Base-by-base conservation (phyloP, 805 yeast genomes). In the Cyberlindnera nakhonratchasimensis region DNA sequence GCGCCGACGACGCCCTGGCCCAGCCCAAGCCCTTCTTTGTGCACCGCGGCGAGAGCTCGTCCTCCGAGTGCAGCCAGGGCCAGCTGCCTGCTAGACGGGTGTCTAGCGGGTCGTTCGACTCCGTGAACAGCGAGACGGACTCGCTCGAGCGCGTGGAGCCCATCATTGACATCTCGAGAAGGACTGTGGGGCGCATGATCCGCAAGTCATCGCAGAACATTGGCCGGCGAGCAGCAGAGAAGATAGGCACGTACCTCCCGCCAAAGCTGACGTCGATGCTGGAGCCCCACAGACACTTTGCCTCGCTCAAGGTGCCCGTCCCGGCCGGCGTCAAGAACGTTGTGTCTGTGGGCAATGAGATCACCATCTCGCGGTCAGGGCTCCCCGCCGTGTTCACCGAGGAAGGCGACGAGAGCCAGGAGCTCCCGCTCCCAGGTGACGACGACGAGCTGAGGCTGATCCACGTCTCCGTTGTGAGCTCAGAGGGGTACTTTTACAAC, bases 221-320 rank as follows among this genome's bases (percentile, higher is more conserved):
- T 42, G 90, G 91, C 0, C 67, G 90, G 37, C 79, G 77, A 48
- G 93, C 93, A 1, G 96, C 96, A 0, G 95, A 83, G 54, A 83
- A 80, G 39, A 81, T 89, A 75, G 96, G 95, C 0, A 86, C 86
- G n/a, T 83, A 82, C 47, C 70, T 90, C 18, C 96, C 96, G 2
- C 71, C 80, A 11, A 79, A 85, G 40, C 80, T 90, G 29, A 78
- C 87, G 10, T 86, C 95, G 2, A 81, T 90, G 44, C 67, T 90
- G 53, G 96, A 90, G 57, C 95, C 96, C 12, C 78, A 86, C 18
- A 74, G 99, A 48, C 96, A 90, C 58, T 93, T 87, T 71, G 97
- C 98, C 0, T 86, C 80, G 39, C 71, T 91, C 51, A 89, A 86
- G 59, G 72, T 91, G 17, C 86, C 86, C 0, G 71, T 90, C 0